Percentiles rank a stretch among this genome's conserved stretches.
Conservation (phyloP, 345 rosid genomes). For the Moricandia moricandioides region DNA sequence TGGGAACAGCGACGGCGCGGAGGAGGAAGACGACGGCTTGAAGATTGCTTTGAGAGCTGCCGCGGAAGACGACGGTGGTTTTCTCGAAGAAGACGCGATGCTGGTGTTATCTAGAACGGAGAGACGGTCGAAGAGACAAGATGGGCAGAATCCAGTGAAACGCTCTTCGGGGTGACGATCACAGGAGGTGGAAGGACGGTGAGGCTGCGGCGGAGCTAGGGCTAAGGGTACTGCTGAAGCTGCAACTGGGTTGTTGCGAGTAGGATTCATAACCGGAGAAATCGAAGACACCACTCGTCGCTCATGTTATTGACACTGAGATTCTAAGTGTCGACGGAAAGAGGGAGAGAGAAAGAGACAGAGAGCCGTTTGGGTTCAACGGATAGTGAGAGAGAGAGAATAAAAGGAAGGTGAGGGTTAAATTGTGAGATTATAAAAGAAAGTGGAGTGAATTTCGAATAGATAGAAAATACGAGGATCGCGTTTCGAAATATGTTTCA, state of each 20-base stretch:
- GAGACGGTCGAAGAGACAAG: conserved; percentile 97
- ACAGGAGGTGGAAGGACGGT: conserved; percentile 85
- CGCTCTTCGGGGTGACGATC: conserved; percentile 83
- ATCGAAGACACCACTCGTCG: conserved; percentile 45
- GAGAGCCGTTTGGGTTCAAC: conserved; percentile 67
- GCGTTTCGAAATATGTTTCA: conserved; percentile 13
- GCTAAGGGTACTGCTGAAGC: conserved; percentile 37
- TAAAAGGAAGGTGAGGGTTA: neutral
- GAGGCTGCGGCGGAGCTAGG: conserved; percentile 75
- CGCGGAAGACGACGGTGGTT: conserved; percentile 56
- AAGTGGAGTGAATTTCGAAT: conserved; percentile 5
- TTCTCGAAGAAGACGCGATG: conserved; percentile 46
- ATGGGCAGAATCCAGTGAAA: conserved; percentile 92
- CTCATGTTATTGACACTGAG: conserved; percentile 52
- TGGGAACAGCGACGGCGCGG: conserved; percentile 44
- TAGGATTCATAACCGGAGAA: conserved; percentile 87
- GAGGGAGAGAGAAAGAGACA: neutral
- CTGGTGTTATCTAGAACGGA: conserved; percentile 51
- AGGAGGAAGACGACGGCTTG: conserved; percentile 33
- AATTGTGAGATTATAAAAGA: conserved; percentile 15
- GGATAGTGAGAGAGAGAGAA: conserved; percentile 46
- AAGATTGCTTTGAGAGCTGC: conserved; percentile 57
- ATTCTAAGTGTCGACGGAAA: conserved; percentile 6
- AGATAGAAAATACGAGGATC: conserved; percentile 28
- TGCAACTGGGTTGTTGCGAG: conserved; percentile 55